A percentile compares a stretch with the other conserved stretches of the same genome.
These are phyloP conservation scores for Leccinum fibrillosum DNA, from an alignment of 768 basidiomycete genomes.

Conservation along the genomic window DNA sequence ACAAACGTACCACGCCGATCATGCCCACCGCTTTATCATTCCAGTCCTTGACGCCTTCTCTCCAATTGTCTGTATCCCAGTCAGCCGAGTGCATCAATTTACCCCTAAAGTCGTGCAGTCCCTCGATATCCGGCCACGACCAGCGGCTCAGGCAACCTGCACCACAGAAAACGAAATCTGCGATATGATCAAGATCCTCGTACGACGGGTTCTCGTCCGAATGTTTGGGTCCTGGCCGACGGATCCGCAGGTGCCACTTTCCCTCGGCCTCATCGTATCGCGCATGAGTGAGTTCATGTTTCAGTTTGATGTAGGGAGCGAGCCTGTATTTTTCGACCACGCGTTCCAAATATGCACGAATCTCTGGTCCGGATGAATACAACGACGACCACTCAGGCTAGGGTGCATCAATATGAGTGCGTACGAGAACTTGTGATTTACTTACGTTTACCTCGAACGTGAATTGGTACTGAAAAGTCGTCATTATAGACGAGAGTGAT, in stretches of 20 bases:
- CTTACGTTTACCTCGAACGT: constrained; percentile 53
- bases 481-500: not conserved
- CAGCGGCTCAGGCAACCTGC: constrained; percentile 53
- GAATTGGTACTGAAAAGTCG: constrained; percentile 49
- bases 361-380: constrained; percentile 59
- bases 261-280: constrained; percentile 47
- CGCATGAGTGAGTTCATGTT: constrained; percentile 52
- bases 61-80: constrained; percentile 50
- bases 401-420: not conserved
- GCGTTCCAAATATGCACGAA: constrained; percentile 49
- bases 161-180: constrained; percentile 57
- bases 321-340: constrained; percentile 59
- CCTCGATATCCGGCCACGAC: constrained; percentile 66
- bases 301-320: constrained; percentile 48
- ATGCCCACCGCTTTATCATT: constrained; percentile 52
- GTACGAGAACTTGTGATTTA: not conserved
- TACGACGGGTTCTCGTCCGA: constrained; percentile 20
- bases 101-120: constrained; percentile 55
- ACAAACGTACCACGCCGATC: constrained; percentile 50
- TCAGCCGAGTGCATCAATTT: constrained; percentile 60
- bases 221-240: constrained; percentile 24
- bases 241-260: constrained; percentile 56
- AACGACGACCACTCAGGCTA: constrained; percentile 60
- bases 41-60: constrained; percentile 48
- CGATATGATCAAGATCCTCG: constrained; percentile 50